A percentile compares a stretch with the other conserved stretches of the same genome.
Evolutionary conservation across 768 basidiomycete species (phyloP).

Genomic region (Auriscalpium microsporum): DNA sequence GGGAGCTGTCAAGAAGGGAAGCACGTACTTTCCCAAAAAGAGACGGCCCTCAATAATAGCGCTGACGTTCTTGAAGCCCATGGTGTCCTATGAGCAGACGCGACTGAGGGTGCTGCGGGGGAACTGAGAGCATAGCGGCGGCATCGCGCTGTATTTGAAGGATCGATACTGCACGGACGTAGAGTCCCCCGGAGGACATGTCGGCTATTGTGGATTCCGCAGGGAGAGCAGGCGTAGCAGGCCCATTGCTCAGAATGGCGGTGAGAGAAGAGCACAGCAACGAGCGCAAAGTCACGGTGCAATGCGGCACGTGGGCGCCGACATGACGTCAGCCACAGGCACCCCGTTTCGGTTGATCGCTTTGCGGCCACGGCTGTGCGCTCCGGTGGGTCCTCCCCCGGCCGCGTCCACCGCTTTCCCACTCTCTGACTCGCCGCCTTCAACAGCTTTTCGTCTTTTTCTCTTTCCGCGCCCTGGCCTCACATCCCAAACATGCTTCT

Average conservation of each 20-base stretch:
- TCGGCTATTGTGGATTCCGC: not conserved
- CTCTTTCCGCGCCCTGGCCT: not conserved
- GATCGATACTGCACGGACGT: not conserved
- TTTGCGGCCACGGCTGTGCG: not conserved
- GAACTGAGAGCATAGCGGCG: not conserved
- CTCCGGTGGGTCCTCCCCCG: not conserved
- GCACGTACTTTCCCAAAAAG: constrained; percentile 69
- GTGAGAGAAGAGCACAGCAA: not conserved
- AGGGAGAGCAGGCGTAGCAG: not conserved
- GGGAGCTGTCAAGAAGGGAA: constrained; percentile 12
- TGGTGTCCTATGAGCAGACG: constrained; percentile 5
- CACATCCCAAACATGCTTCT: not conserved
- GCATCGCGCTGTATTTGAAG: constrained; percentile 1
- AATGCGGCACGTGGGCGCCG: not conserved
- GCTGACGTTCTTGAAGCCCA: constrained; percentile 32
- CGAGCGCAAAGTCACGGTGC: not conserved
- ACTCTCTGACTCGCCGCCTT: not conserved
- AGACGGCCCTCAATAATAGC: constrained; percentile 56
- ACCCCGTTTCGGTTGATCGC: not conserved
- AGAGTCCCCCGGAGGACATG: not conserved
- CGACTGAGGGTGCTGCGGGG: not conserved
- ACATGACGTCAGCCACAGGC: not conserved
- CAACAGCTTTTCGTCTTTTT: not conserved
- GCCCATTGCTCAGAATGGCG: not conserved
- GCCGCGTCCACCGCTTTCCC: not conserved